These are phyloP conservation scores for Syzygium aqueum DNA, from an alignment of 345 rosid genomes.

Conservation along the genomic window DNA sequence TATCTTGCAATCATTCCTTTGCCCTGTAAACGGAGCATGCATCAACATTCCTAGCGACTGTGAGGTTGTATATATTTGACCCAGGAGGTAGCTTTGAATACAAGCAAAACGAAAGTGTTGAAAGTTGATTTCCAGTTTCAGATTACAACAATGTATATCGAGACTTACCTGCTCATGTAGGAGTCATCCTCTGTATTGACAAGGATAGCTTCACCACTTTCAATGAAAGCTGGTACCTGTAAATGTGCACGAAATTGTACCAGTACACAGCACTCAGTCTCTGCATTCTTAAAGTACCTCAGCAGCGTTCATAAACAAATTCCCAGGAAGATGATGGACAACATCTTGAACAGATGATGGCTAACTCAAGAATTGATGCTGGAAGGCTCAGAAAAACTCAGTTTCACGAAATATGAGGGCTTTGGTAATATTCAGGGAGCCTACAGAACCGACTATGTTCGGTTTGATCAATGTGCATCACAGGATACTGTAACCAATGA, in stretches of 20 bases:
- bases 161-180: conserved; percentile 57
- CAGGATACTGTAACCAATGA: background rate
- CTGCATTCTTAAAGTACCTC: background rate
- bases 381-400: background rate
- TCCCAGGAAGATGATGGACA: background rate
- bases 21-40: background rate
- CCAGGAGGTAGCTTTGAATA: background rate
- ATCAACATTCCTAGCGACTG: background rate
- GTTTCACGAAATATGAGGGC: background rate
- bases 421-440: background rate
- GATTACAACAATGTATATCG: background rate
- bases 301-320: background rate
- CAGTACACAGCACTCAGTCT: background rate
- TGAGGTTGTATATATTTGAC: background rate
- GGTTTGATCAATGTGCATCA: background rate
- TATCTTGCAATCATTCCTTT: background rate
- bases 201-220: conserved; percentile 63
- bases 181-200: conserved; percentile 68
- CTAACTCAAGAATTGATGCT: background rate
- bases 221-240: conserved; percentile 80
- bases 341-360: background rate
- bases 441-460: background rate
- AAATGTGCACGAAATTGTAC: background rate
- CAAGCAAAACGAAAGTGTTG: background rate
- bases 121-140: background rate